A percentile compares a stretch with the other conserved stretches of the same genome.
Conservation (phyloP, 164 flowering plant genomes). For the Stephania japonica region DNA sequence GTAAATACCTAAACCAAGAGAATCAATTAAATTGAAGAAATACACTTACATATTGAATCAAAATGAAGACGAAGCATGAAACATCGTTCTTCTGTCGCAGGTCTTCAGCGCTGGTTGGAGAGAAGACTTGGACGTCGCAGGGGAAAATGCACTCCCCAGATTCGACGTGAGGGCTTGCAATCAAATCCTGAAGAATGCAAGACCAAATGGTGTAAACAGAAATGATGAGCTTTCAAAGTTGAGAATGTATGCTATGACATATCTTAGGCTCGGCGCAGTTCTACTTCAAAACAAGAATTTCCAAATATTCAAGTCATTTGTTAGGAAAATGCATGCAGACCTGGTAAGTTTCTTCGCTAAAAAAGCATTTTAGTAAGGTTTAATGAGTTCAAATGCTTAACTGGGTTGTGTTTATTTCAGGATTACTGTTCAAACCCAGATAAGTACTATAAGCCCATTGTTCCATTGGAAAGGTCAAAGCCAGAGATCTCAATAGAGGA, state of each 20-base stretch:
- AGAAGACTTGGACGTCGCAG: slow-evolving; percentile 64
- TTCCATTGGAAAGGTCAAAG: slow-evolving; percentile 48
- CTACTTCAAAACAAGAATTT: slow-evolving; percentile 42
- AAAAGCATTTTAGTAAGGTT: not conserved
- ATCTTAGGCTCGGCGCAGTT: slow-evolving; percentile 58
- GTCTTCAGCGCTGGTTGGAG: slow-evolving; percentile 71
- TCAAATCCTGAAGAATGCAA: slow-evolving; percentile 66
- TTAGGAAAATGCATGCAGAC: slow-evolving; percentile 81
- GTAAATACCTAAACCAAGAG: slow-evolving; percentile 23
- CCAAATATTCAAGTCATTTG: slow-evolving; percentile 51
- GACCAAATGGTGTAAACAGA: slow-evolving; percentile 74
- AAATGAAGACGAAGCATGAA: not conserved
- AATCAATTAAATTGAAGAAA: not conserved
- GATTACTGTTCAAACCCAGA: slow-evolving; percentile 46
- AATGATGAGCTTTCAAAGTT: slow-evolving; percentile 41
- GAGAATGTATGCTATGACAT: slow-evolving; percentile 61
- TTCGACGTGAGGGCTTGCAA: slow-evolving; percentile 57
- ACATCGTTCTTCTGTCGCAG: slow-evolving; percentile 25
- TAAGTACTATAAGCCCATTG: slow-evolving; percentile 29
- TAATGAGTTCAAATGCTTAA: slow-evolving; percentile 1
- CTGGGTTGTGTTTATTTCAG: slow-evolving; percentile 23
- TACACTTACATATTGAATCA: not conserved
- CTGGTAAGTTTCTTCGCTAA: slow-evolving; percentile 32
- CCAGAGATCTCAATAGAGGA: slow-evolving; percentile 49
- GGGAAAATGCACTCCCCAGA: slow-evolving; percentile 81